Base-by-base conservation (phyloP, 768 basidiomycete genomes). In the Collybiopsis confluens region DNA sequence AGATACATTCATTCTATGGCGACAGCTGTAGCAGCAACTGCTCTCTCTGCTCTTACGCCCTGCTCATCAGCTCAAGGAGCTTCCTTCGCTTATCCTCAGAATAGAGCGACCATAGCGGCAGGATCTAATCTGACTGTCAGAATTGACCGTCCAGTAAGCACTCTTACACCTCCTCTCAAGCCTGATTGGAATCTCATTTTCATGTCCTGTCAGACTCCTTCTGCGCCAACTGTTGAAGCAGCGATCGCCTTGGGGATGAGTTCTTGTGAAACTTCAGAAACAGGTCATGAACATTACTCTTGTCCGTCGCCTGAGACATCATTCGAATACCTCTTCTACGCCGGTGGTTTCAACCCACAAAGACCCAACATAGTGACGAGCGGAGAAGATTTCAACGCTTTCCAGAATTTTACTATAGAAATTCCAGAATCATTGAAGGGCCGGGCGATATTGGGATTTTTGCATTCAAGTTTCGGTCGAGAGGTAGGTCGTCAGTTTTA, bases 271-370 rank as follows among this genome's bases (percentile, higher is more conserved):
- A 21, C n/a, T n/a, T n/a, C n/a, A n/a, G n/a, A n/a, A n/a, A n/a
- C n/a, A n/a, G n/a, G n/a, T n/a, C n/a, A n/a, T n/a, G n/a, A n/a
- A n/a, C n/a, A 13, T 35, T n/a, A 35, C 15, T 47, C 45, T 21
- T 47, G 45, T 18, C 45, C 45, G 18, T 35, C 45, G 23, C 45
- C 45, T 15, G 45, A 47, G 23, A 47, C 45, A 1, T 47, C 45
- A 1, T 47, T 47, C 30, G 30, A 33, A 11, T 33, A 47, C 15
- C 45, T 47, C 13, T 47, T 47, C 30, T 47, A 47, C 18, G 28
- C 45, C 5, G 45, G 45, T 4, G 28, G 15, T 16, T 47, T 47
- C 45, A 47, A 47, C 23, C 45, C 45, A 30, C 45, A 48, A 15
- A 33, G 35, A 37, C 47, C 47, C 26, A 21, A 30, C 6, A 18